A percentile compares a stretch with the other conserved stretches of the same genome.
Conservation (phyloP, 2,329 filamentous ascomycete species). For the Fonsecaea pedrosoi region DNA sequence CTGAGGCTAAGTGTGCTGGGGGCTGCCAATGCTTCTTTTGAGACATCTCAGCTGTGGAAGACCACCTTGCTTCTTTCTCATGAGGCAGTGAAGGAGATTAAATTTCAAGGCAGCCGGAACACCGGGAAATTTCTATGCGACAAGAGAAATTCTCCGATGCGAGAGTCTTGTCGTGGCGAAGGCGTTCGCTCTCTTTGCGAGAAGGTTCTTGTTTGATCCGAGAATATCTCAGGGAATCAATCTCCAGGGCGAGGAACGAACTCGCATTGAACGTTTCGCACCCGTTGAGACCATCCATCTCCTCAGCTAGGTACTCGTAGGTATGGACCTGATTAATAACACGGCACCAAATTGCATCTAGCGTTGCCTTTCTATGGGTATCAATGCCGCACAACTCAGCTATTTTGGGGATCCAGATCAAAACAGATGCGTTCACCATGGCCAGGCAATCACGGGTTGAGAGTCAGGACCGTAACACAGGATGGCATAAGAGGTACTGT, state of each 20-base stretch:
- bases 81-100: constrained; percentile 5
- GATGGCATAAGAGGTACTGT: no score
- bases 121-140: background rate
- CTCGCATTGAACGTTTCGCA: background rate
- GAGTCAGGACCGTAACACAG: background rate
- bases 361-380: background rate
- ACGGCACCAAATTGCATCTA: background rate
- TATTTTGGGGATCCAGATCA: background rate
- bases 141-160: constrained; percentile 2
- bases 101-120: background rate
- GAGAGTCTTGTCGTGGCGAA: background rate
- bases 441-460: background rate
- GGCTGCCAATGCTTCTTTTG: constrained; percentile 12
- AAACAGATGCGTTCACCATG: background rate
- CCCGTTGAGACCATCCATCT: background rate
- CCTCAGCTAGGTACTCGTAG: background rate
- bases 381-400: background rate
- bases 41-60: constrained; percentile 20
- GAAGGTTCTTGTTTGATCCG: background rate
- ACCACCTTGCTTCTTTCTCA: background rate
- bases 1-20: constrained; percentile 11
- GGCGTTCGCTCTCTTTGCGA: background rate
- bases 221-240: background rate
- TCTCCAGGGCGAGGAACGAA: background rate
- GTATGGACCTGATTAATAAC: background rate